Evolutionary conservation across 225 moss, liverwort and hornwort species (phyloP).

Genomic region (Pleurozium schreberi): DNA sequence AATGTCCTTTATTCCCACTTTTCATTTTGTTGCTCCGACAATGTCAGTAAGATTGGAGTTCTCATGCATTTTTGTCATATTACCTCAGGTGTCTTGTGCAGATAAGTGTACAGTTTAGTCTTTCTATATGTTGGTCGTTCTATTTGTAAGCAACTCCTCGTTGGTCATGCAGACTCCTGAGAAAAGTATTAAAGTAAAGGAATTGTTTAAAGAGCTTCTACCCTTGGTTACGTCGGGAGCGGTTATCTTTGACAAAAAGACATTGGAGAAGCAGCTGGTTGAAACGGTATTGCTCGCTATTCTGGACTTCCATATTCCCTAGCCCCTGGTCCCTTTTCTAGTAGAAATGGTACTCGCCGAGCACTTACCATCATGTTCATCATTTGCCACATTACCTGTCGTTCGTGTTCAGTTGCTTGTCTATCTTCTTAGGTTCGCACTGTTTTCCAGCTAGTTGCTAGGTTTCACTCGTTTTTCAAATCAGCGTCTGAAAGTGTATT

Average conservation of each 20-base stretch:
- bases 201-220: constrained; percentile 20
- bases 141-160: neutral
- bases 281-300: constrained; percentile 15
- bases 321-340: neutral
- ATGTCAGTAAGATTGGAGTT: neutral
- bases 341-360: neutral
- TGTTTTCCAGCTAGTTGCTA: neutral
- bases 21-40: neutral
- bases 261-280: constrained; percentile 17
- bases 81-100: neutral
- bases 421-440: neutral
- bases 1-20: neutral
- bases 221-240: constrained; percentile 7
- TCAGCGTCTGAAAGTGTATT: neutral
- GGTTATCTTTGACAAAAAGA: constrained; percentile 7
- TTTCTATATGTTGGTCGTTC: neutral
- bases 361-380: too few relatives aligned
- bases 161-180: constrained; percentile 24
- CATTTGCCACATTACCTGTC: neutral
- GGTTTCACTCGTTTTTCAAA: neutral
- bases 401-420: neutral
- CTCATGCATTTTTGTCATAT: neutral
- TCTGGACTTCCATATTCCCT: neutral
- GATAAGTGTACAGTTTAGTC: neutral
- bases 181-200: constrained; percentile 14